Percentiles rank a stretch among this genome's conserved stretches.
These are phyloP conservation scores for Endoconidiophora polonica DNA, from an alignment of 2,329 filamentous ascomycete species.

Conservation along the genomic window DNA sequence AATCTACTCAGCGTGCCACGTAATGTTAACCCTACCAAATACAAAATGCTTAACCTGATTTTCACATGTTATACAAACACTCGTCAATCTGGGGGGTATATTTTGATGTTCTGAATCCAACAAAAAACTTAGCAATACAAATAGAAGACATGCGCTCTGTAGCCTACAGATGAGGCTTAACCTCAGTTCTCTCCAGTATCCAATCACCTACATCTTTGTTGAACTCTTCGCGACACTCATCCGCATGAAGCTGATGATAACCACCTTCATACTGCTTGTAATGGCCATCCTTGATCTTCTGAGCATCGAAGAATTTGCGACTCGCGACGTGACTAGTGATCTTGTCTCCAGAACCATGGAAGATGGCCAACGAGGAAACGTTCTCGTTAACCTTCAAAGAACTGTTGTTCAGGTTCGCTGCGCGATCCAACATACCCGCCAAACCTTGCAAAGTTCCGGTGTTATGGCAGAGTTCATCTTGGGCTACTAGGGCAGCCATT, in stretches of 20 bases:
- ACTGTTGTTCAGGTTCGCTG: conserved; percentile 40
- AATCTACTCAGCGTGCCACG: no score
- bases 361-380: conserved; percentile 52
- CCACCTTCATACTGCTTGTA: conserved; percentile 61
- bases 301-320: conserved; percentile 43
- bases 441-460: conserved; percentile 75
- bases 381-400: conserved; percentile 32
- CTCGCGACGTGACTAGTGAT: conserved; percentile 50
- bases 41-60: background rate
- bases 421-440: conserved; percentile 60
- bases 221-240: conserved; percentile 36
- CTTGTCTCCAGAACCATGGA: conserved; percentile 61
- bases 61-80: background rate
- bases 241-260: conserved; percentile 58
- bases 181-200: conserved; percentile 33
- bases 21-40: background rate
- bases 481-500: conserved; percentile 40
- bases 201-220: conserved; percentile 46
- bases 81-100: background rate
- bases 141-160: background rate
- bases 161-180: conserved; percentile 24
- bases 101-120: no score
- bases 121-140: no score
- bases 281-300: conserved; percentile 47
- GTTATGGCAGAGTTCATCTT: conserved; percentile 61